Conservation (phyloP, 768 basidiomycete species). For the Hirschioporus abietinus region DNA sequence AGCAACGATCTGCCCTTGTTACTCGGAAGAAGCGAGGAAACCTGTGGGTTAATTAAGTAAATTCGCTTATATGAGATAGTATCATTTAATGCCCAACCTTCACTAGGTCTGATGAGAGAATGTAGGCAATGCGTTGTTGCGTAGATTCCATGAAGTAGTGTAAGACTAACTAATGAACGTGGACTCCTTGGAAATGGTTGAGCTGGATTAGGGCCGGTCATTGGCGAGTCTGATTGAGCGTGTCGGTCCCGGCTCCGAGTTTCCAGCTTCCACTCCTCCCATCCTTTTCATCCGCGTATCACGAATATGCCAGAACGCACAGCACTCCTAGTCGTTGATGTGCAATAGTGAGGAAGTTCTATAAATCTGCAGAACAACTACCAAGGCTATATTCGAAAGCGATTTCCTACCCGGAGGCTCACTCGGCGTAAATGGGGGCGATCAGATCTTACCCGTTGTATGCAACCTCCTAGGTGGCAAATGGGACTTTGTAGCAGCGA, state of each 20-base stretch:
- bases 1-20: constrained; percentile 60
- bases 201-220: too few species aligned
- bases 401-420: constrained; percentile 42
- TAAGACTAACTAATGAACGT: background rate
- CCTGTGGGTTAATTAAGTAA: constrained; percentile 20
- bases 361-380: background rate
- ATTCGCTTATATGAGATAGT: background rate
- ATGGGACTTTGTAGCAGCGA: constrained; percentile 33
- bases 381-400: constrained; percentile 3
- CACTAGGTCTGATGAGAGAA: constrained; percentile 54
- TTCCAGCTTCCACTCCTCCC: too few species aligned
- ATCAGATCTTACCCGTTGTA: constrained; percentile 29
- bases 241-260: too few species aligned
- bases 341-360: constrained; percentile 27
- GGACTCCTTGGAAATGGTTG: too few species aligned
- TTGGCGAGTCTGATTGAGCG: too few species aligned
- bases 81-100: constrained; percentile 30
- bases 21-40: constrained; percentile 58
- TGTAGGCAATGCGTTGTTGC: constrained; percentile 32
- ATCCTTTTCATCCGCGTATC: background rate
- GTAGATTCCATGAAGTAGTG: background rate
- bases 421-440: constrained; percentile 34
- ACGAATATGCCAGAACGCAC: background rate
- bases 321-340: constrained; percentile 35
- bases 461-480: constrained; percentile 26